phyloP scores from a whole-genome alignment of 208 protist genomes.

The Plasmodiophora brassicae region DNA sequence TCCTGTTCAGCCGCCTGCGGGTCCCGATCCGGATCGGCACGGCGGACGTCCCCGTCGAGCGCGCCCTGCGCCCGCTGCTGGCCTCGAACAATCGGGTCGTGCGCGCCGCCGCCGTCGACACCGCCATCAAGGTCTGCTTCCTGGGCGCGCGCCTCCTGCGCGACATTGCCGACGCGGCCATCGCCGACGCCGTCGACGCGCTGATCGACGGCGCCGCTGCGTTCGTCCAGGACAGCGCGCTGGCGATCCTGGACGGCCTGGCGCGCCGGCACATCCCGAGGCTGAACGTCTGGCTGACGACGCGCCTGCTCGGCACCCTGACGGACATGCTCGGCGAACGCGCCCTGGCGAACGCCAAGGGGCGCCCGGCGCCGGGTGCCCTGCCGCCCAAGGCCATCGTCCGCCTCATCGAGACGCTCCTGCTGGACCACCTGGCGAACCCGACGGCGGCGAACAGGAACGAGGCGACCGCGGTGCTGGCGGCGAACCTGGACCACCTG shows the following conservation, averaged over 20 bases:
- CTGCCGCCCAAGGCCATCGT: too few relatives aligned
- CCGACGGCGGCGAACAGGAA: too few relatives aligned
- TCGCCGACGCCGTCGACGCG: not conserved
- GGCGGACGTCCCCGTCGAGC: not conserved
- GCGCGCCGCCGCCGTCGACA: not conserved
- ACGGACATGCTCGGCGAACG: not conserved
- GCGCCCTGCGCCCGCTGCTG: not conserved
- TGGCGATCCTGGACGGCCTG: not conserved
- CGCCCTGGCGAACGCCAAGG: too few relatives aligned
- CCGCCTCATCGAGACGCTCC: too few relatives aligned
- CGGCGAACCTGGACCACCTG: not conserved
- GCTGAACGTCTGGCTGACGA: not conserved
- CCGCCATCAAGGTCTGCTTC: not conserved
- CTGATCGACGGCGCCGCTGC: not conserved
- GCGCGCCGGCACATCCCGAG: not conserved
- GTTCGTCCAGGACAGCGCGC: not conserved
- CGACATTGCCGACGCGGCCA: not conserved
- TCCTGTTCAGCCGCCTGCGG: not conserved
- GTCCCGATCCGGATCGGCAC: not conserved
- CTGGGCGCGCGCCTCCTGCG: not conserved
- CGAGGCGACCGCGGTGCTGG: too few relatives aligned
- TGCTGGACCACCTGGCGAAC: too few relatives aligned
- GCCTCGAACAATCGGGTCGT: not conserved
- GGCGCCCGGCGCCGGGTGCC: too few relatives aligned
- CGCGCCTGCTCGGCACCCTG: not conserved